Evolutionary conservation across 352 stramenopile genomes (phyloP).

Genomic region (Globisporangium viniferum): DNA sequence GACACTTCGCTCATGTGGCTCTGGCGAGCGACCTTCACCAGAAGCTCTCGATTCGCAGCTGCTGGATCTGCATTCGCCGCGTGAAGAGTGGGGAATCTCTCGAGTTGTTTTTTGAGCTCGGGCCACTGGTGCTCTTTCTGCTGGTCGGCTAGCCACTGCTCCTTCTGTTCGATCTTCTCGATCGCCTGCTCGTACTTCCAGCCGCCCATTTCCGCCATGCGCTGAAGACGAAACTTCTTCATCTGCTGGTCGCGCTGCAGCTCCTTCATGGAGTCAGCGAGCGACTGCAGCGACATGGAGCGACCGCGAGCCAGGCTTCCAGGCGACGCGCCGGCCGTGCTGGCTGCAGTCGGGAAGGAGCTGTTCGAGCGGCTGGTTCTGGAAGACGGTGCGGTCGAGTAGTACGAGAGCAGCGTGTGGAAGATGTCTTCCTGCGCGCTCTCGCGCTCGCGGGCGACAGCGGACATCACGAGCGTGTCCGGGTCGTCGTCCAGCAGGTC

Average conservation of each 20-base stretch:
- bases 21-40: conserved; percentile 26
- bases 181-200: conserved; percentile 72
- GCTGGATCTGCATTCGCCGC: conserved; percentile 12
- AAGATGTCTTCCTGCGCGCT: conserved; percentile 71
- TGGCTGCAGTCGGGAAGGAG: conserved; percentile 5
- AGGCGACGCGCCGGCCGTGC: not conserved
- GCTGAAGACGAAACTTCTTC: conserved; percentile 70
- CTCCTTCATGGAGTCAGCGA: conserved; percentile 72
- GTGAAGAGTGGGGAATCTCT: conserved; percentile 19
- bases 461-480: conserved; percentile 81
- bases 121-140: conserved; percentile 58
- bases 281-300: conserved; percentile 36
- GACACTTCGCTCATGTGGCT: conserved; percentile 50
- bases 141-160: conserved; percentile 58
- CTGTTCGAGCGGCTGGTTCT: conserved; percentile 14
- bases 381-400: conserved; percentile 26
- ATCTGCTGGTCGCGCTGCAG: conserved; percentile 82
- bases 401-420: conserved; percentile 61
- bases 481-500: conserved; percentile 69
- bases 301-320: conserved; percentile 11
- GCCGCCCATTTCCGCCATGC: conserved; percentile 66
- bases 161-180: conserved; percentile 45
- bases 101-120: conserved; percentile 48
- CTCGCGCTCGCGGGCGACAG: conserved; percentile 74
- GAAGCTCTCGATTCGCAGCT: conserved; percentile 15